Evolutionary conservation across 2,329 filamentous ascomycete genomes (phyloP).

Genomic region (Scedosporium minutisporum): DNA sequence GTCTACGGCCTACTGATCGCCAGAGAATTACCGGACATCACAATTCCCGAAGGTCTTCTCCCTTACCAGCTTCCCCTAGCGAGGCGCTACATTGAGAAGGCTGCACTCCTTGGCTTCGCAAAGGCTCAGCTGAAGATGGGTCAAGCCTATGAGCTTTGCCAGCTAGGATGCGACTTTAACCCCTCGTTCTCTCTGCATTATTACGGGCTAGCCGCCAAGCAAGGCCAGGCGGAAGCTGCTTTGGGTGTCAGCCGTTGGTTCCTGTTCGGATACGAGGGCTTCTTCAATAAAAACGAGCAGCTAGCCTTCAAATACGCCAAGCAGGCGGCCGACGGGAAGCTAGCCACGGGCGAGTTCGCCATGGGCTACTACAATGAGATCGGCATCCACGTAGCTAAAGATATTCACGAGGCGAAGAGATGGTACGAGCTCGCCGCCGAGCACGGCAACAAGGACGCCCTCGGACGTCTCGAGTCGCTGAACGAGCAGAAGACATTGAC

Average conservation of each 20-base stretch:
- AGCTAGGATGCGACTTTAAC: conserved; percentile 89
- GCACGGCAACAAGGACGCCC: conserved; percentile 85
- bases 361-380: conserved; percentile 97
- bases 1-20: conserved; percentile 92
- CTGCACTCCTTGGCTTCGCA: conserved; percentile 88
- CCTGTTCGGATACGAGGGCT: conserved; percentile 82
- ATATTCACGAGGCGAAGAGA: conserved; percentile 67
- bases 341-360: conserved; percentile 89
- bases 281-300: conserved; percentile 93
- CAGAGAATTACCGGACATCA: conserved; percentile 83
- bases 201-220: conserved; percentile 82
- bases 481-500: conserved; percentile 74
- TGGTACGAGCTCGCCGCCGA: conserved; percentile 90
- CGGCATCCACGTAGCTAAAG: conserved; percentile 80
- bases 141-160: conserved; percentile 86
- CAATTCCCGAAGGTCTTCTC: conserved; percentile 60
- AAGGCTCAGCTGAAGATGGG: conserved; percentile 98
- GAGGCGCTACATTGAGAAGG: conserved; percentile 87
- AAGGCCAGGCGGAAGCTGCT: conserved; percentile 87
- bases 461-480: conserved; percentile 72
- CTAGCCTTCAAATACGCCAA: conserved; percentile 86
- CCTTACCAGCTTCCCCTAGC: conserved; percentile 63
- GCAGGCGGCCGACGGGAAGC: conserved; percentile 69
- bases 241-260: conserved; percentile 99
- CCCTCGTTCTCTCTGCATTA: conserved; percentile 90